Conservation (phyloP, 2,329 filamentous ascomycete genomes). For the Arthrobotrys musiformis region DNA sequence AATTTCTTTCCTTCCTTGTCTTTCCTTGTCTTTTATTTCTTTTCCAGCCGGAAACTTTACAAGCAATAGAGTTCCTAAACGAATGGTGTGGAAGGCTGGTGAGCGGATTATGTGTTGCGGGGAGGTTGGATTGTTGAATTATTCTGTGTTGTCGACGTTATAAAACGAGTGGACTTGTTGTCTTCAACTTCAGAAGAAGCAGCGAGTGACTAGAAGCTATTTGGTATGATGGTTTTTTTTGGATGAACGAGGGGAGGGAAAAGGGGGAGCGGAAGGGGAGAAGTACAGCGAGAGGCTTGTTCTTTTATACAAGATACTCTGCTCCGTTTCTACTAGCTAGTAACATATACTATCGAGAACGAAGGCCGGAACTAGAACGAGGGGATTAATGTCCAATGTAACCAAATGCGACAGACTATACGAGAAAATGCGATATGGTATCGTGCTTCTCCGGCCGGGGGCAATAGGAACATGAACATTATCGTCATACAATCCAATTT, state of each 20-base stretch:
- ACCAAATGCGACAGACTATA: slow-evolving; percentile 25
- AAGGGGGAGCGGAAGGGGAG: neutral
- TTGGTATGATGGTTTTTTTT: slow-evolving; percentile 3
- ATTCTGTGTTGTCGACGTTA: slow-evolving; percentile 31
- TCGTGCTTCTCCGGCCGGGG: neutral
- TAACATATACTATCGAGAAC: no score
- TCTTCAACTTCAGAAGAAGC: neutral
- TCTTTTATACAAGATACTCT: slow-evolving; percentile 6
- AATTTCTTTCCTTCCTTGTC: slow-evolving; percentile 3
- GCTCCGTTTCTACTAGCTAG: neutral
- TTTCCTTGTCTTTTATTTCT: no score
- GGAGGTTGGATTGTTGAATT: neutral
- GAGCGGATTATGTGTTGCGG: slow-evolving; percentile 12
- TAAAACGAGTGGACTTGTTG: slow-evolving; percentile 29
- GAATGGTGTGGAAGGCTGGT: no score
- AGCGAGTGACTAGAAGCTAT: slow-evolving; percentile 18
- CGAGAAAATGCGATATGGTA: slow-evolving; percentile 1
- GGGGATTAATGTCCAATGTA: slow-evolving; percentile 11
- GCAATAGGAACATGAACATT: neutral
- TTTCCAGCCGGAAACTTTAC: slow-evolving; percentile 36
- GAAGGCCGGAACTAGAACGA: neutral
- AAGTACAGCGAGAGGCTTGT: neutral
- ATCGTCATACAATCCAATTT: slow-evolving; percentile 8
- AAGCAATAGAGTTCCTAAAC: slow-evolving; percentile 25
- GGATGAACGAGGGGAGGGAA: neutral